A percentile compares a stretch with the other conserved stretches of the same genome.
These are phyloP conservation scores for Pleurotus citrinopileatus DNA, from an alignment of 768 basidiomycete genomes.

Conservation along the genomic window DNA sequence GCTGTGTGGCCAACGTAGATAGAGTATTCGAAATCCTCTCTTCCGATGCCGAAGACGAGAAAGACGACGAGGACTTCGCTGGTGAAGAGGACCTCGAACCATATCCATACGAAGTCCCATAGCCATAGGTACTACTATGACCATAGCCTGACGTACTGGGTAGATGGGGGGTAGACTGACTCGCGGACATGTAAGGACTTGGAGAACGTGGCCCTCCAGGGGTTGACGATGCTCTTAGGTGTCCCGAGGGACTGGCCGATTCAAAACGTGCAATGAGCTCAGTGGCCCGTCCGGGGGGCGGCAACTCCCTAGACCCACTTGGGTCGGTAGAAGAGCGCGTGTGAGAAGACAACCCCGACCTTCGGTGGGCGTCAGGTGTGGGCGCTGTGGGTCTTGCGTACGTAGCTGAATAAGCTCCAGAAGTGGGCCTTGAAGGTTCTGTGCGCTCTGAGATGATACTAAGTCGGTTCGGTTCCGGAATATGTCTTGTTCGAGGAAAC, in stretches of 20 bases:
- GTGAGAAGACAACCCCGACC: slow-evolving; percentile 47
- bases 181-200: slow-evolving; percentile 17
- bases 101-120: slow-evolving; percentile 25
- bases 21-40: slow-evolving; percentile 20
- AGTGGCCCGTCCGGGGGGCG: slow-evolving; percentile 54
- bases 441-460: slow-evolving; percentile 81
- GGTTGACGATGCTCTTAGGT: slow-evolving; percentile 53
- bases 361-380: slow-evolving; percentile 43
- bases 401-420: slow-evolving; percentile 34
- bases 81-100: slow-evolving; percentile 46
- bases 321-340: slow-evolving; percentile 60
- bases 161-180: slow-evolving; percentile 22
- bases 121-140: slow-evolving; percentile 24
- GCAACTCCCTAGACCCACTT: slow-evolving; percentile 37
- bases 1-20: slow-evolving; percentile 9
- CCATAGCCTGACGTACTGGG: slow-evolving; percentile 28
- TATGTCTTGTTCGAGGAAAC: slow-evolving; percentile 32
- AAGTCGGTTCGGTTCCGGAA: slow-evolving; percentile 43
- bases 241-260: slow-evolving; percentile 40
- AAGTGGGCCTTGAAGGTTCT: slow-evolving; percentile 63
- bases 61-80: slow-evolving; percentile 35
- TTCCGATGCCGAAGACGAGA: slow-evolving; percentile 31
- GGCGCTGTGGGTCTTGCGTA: slow-evolving; percentile 34
- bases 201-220: slow-evolving; percentile 36
- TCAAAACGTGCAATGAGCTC: slow-evolving; percentile 79